A percentile compares a stretch with the other conserved stretches of the same genome.
These are phyloP conservation scores for Nicotiana noctiflora DNA, from an alignment of 257 asterid genomes.

Conservation along the genomic window DNA sequence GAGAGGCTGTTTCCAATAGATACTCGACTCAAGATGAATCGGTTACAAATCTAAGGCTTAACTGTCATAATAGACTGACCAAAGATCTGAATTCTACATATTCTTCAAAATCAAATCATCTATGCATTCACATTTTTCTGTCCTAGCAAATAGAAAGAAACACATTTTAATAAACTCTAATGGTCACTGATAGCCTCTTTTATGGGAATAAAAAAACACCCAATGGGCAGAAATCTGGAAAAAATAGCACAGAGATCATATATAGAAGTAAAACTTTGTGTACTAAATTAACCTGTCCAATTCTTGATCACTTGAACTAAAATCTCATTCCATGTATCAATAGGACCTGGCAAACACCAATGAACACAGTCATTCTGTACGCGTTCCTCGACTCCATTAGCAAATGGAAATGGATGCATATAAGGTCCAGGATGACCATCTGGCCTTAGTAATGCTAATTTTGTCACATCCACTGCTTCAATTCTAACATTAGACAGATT, in stretches of 20 bases:
- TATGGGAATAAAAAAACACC: neutral
- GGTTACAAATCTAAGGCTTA: neutral
- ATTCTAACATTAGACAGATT: slow-evolving; percentile 22
- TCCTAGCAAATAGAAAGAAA: neutral
- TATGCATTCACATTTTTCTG: neutral
- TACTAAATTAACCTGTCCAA: slow-evolving; percentile 12
- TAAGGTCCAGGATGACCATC: slow-evolving; percentile 94
- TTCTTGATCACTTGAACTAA: slow-evolving; percentile 45
- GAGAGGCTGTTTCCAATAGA: no score
- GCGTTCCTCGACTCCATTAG: slow-evolving; percentile 42
- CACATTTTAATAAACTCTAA: neutral
- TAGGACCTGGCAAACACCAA: slow-evolving; percentile 92
- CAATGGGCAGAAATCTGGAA: neutral
- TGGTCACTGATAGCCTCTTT: neutral
- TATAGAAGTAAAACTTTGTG: neutral
- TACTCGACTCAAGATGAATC: no score
- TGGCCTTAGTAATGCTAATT: slow-evolving; percentile 54
- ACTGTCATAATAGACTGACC: neutral
- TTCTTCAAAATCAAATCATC: neutral
- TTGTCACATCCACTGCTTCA: slow-evolving; percentile 56
- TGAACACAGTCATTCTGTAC: slow-evolving; percentile 83
- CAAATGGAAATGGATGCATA: slow-evolving; percentile 62
- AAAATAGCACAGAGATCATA: neutral
- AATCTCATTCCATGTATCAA: slow-evolving; percentile 78
- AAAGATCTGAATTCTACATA: neutral